Conservation (phyloP, 2,329 filamentous ascomycete species). For the Fusarium nematophilum region DNA sequence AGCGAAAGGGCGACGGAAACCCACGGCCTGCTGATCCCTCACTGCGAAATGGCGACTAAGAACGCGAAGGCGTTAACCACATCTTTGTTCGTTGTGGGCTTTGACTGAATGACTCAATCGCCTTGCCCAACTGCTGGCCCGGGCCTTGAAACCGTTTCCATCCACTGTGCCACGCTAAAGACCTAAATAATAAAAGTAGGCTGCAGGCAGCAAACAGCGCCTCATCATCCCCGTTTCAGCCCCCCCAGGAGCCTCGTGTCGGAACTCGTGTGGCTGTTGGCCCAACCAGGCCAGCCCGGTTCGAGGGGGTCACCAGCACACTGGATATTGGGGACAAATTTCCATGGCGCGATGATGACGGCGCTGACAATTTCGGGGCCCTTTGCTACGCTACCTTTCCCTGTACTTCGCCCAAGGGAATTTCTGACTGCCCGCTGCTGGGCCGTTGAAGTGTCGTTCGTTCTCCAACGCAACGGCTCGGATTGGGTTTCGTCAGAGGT, state of each 20-base stretch:
- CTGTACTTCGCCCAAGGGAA: constrained; percentile 14
- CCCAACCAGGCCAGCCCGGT: constrained; percentile 10
- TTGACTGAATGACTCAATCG: constrained; percentile 2
- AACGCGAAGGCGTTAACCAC: neutral
- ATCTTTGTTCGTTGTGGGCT: constrained; percentile 1
- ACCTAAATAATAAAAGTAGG: too few species aligned
- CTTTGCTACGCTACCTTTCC: constrained; percentile 24
- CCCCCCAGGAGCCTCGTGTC: constrained; percentile 29
- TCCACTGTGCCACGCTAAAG: too few species aligned
- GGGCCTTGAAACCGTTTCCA: too few species aligned
- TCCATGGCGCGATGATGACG: constrained; percentile 39
- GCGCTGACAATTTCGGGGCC: constrained; percentile 24
- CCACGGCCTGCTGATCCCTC: too few species aligned
- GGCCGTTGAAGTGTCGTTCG: constrained; percentile 33
- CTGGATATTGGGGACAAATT: constrained; percentile 1
- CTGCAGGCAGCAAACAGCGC: constrained; percentile 2
- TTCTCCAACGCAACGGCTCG: constrained; percentile 19
- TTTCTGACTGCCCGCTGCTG: constrained; percentile 11
- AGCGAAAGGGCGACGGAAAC: too few species aligned
- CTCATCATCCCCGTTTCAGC: constrained; percentile 4
- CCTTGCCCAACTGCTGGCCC: neutral
- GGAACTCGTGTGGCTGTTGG: constrained; percentile 33
- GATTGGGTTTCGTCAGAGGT: constrained; percentile 12
- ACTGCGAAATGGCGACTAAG: neutral
- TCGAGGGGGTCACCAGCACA: constrained; percentile 12